phyloP scores from a whole-genome alignment of 495 filamentous ascomycete species.

The Xylaria cubensis region DNA sequence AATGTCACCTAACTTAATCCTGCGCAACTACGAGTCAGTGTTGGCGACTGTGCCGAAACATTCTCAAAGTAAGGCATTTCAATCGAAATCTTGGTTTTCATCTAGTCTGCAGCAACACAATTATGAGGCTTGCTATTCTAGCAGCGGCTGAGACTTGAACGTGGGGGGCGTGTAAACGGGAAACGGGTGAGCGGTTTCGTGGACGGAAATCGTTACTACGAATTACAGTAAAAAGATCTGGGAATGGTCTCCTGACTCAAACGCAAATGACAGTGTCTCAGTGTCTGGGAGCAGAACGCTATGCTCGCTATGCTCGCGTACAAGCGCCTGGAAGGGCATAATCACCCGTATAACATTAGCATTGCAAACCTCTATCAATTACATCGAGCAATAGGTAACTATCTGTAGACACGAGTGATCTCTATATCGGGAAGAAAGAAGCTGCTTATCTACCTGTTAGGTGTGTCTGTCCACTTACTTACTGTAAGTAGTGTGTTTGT shows the following conservation, averaged over 20 bases:
- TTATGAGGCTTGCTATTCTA: not conserved
- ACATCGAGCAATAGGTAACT: not conserved
- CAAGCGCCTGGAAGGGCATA: not conserved
- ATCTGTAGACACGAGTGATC: not conserved
- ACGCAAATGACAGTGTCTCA: not conserved
- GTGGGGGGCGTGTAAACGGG: not conserved
- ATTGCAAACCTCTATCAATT: not conserved
- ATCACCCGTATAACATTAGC: not conserved
- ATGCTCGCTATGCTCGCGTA: not conserved
- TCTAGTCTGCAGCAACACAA: not conserved
- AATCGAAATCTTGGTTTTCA: not conserved
- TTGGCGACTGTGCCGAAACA: not conserved
- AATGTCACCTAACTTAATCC: not conserved
- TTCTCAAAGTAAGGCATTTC: not conserved
- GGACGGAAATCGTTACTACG: not conserved
- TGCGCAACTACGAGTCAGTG: not conserved
- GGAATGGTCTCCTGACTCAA: not conserved
- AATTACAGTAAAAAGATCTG: not conserved
- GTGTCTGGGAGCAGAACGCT: not conserved
- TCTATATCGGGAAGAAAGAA: slow-evolving; percentile 14
- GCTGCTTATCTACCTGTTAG: slow-evolving; percentile 9
- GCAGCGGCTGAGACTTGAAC: slow-evolving; percentile 6
- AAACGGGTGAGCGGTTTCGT: not conserved
- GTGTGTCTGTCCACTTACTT: too few species aligned
- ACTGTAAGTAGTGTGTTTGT: too few species aligned